Conservation (phyloP, 2,329 filamentous ascomycete species). For the Xylaria arbuscula region DNA sequence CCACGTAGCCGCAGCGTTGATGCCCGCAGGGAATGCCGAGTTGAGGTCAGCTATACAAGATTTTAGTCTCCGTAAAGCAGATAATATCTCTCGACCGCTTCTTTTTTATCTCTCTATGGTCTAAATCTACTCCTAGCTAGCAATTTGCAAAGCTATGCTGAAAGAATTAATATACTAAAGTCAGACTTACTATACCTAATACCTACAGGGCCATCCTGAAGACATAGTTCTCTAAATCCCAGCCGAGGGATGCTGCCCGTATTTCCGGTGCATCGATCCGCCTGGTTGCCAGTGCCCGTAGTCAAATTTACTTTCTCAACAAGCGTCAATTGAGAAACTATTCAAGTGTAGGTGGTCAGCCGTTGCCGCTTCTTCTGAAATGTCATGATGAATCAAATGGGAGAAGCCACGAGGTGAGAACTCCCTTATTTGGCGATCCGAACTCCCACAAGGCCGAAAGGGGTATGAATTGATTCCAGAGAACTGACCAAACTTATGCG, state of each 20-base stretch:
- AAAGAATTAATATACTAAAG: background rate
- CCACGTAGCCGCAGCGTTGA: constrained; percentile 79
- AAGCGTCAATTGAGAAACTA: constrained; percentile 73
- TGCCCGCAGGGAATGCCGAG: constrained; percentile 76
- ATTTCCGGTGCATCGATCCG: constrained; percentile 52
- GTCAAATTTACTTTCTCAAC: constrained; percentile 82
- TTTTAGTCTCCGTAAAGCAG: constrained; percentile 2
- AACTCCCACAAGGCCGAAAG: no score
- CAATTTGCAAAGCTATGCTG: background rate
- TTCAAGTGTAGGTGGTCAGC: background rate
- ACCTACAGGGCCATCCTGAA: constrained; percentile 75
- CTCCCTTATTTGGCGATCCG: no score
- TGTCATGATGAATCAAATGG: background rate
- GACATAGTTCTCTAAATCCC: constrained; percentile 43
- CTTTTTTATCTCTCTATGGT: background rate
- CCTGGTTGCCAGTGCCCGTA: constrained; percentile 71
- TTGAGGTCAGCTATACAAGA: constrained; percentile 64
- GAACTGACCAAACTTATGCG: constrained; percentile 63
- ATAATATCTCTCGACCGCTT: background rate
- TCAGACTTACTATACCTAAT: constrained; percentile 62
- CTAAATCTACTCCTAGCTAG: constrained; percentile 23
- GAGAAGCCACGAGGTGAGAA: background rate
- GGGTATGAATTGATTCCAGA: background rate
- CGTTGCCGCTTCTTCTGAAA: background rate
- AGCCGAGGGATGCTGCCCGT: constrained; percentile 37